A percentile compares a stretch with the other conserved stretches of the same genome.
Conservation (phyloP, 2,329 filamentous ascomycete species). For the Hawksworthiomyces lignivorus region DNA sequence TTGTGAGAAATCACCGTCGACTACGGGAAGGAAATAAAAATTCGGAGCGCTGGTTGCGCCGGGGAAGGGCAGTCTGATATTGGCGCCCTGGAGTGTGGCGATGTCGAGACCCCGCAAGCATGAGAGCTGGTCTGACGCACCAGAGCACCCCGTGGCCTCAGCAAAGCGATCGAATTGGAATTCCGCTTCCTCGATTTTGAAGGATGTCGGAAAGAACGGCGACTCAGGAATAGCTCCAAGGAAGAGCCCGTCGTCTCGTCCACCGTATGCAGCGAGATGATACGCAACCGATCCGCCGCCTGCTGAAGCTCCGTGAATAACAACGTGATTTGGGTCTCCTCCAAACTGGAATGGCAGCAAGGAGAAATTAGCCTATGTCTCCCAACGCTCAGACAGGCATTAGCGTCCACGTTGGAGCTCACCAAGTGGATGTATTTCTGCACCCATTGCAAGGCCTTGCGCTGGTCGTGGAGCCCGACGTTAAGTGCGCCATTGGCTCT, state of each 20-base stretch:
- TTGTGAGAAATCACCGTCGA: conserved; percentile 37
- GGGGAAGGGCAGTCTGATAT: conserved; percentile 33
- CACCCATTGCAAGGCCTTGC: conserved; percentile 51
- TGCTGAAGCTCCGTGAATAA: conserved; percentile 8
- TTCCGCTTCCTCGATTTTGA: conserved; percentile 30
- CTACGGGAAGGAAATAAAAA: conserved; percentile 44
- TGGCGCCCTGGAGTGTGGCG: conserved; percentile 33
- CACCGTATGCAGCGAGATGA: conserved; percentile 31
- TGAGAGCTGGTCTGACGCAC: conserved; percentile 18
- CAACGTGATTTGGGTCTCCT: conserved; percentile 17
- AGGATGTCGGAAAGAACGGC: conserved; percentile 40
- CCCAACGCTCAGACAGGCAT: too few species aligned
- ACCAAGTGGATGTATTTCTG: conserved; percentile 46
- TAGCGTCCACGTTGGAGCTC: too few species aligned
- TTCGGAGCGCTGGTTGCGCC: conserved; percentile 26
- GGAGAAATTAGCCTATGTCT: too few species aligned
- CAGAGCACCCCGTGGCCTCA: conserved; percentile 27
- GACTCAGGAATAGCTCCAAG: conserved; percentile 40
- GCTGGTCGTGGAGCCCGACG: conserved; percentile 54
- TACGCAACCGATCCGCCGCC: conserved; percentile 8
- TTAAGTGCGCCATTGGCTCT: conserved; percentile 49
- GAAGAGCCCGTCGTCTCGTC: conserved; percentile 40
- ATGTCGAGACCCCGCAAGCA: conserved; percentile 34
- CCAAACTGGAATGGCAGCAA: conserved; percentile 6
- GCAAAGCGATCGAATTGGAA: conserved; percentile 12